Percentiles rank a stretch among this genome's conserved stretches.
phyloP scores from a whole-genome alignment of 257 asterid species.

The Gardenia jasminoides region DNA sequence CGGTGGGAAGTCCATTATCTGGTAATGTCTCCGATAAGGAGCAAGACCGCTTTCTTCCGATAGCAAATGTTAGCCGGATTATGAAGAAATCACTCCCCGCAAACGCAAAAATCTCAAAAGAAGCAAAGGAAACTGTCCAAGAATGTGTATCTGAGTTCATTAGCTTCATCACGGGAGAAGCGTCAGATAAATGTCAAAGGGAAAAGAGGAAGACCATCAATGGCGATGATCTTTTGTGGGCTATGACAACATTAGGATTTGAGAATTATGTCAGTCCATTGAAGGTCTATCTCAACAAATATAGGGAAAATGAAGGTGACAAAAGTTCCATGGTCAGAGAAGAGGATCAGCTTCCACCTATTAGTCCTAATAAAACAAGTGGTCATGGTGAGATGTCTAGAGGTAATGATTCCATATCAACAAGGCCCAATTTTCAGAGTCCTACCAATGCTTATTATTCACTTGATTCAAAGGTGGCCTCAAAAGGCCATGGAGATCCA shows the following conservation, averaged over 20 bases:
- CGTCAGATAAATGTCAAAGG: constrained; percentile 28
- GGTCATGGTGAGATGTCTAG: background rate
- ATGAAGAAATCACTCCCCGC: constrained; percentile 28
- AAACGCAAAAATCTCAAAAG: constrained; percentile 22
- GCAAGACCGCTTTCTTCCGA: constrained; percentile 23
- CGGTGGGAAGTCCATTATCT: constrained; percentile 19
- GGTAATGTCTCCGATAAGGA: constrained; percentile 15
- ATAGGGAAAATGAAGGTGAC: constrained; percentile 17
- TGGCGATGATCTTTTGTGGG: constrained; percentile 29
- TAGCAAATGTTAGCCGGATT: constrained; percentile 25
- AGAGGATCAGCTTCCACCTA: constrained; percentile 9
- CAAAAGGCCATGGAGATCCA: constrained; percentile 8
- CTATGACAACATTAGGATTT: constrained; percentile 26
- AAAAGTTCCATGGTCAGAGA: constrained; percentile 13
- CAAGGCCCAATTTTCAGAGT: background rate
- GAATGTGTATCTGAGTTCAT: constrained; percentile 32
- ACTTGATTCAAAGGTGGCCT: constrained; percentile 1
- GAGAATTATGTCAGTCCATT: constrained; percentile 24
- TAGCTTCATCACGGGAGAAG: constrained; percentile 29
- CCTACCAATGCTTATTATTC: background rate
- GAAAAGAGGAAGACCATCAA: constrained; percentile 30
- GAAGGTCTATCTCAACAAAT: constrained; percentile 24
- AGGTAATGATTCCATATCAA: background rate
- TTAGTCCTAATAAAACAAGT: background rate
- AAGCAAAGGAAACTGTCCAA: constrained; percentile 24